phyloP scores from a whole-genome alignment of 441 rosid genomes.

The Arabidopsis hybrid region DNA sequence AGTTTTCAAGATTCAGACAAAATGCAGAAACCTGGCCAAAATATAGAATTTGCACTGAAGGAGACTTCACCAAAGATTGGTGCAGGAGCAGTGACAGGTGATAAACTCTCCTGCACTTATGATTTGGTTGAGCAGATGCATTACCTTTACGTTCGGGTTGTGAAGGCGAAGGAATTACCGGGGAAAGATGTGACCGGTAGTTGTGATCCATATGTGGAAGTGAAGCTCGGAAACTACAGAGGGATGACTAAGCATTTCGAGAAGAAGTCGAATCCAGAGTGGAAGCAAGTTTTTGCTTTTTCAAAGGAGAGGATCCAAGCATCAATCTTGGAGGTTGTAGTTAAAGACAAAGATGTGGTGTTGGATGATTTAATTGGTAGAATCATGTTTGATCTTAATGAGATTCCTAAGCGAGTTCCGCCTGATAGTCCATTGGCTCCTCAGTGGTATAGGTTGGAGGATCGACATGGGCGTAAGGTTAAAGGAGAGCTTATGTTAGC shows the following conservation, averaged over 20 bases:
- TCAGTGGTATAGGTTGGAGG: slow-evolving; percentile 90
- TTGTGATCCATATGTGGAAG: slow-evolving; percentile 90
- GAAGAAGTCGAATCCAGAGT: slow-evolving; percentile 87
- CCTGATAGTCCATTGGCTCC: slow-evolving; percentile 98
- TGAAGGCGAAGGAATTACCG: slow-evolving; percentile 90
- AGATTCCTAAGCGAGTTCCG: slow-evolving; percentile 82
- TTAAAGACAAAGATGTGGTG: slow-evolving; percentile 82
- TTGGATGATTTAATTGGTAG: slow-evolving; percentile 80
- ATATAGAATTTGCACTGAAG: slow-evolving; percentile 80
- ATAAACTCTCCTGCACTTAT: slow-evolving; percentile 80
- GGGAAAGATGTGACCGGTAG: slow-evolving; percentile 72
- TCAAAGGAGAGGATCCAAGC: slow-evolving; percentile 90
- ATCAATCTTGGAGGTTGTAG: slow-evolving; percentile 73
- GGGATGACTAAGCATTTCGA: slow-evolving; percentile 86
- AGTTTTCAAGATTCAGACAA: slow-evolving; percentile 42
- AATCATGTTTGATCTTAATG: slow-evolving; percentile 77
- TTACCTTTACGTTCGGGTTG: slow-evolving; percentile 73
- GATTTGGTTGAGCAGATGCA: slow-evolving; percentile 90
- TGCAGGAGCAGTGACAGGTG: slow-evolving; percentile 60
- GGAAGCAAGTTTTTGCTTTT: slow-evolving; percentile 93
- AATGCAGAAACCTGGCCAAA: slow-evolving; percentile 85
- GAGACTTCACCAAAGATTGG: slow-evolving; percentile 94
- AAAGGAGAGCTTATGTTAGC: slow-evolving; percentile 93
- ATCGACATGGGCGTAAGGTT: slow-evolving; percentile 66
- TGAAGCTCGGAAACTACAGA: slow-evolving; percentile 87